Evolutionary conservation across 257 asterid species (phyloP).

Genomic region (Sherardia arvensis): DNA sequence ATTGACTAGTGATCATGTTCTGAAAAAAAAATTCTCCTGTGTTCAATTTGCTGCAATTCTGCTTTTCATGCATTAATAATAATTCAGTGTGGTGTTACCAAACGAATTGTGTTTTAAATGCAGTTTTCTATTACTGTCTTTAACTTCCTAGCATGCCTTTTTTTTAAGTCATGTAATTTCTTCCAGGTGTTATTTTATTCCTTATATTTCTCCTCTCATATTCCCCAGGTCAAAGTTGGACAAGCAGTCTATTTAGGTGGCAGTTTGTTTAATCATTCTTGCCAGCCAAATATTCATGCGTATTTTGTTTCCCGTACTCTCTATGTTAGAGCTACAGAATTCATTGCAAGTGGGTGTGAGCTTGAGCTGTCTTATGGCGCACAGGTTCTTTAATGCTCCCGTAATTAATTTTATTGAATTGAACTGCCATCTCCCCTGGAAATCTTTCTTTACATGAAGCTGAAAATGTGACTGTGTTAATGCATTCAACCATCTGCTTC

Average conservation of each 20-base stretch:
- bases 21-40: neutral
- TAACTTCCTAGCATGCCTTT: neutral
- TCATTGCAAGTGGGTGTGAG: conserved; percentile 47
- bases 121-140: neutral
- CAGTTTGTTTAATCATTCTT: conserved; percentile 91
- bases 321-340: conserved; percentile 65
- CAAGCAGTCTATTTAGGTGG: conserved; percentile 77
- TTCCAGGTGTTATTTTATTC: conserved; percentile 13
- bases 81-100: too few species aligned
- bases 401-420: neutral
- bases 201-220: conserved; percentile 7
- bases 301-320: conserved; percentile 83
- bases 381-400: too few species aligned
- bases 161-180: conserved; percentile 4
- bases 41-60: neutral
- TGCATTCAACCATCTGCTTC: neutral
- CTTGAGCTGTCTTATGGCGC: conserved; percentile 95
- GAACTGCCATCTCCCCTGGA: neutral
- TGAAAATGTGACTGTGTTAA: neutral
- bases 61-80: too few species aligned
- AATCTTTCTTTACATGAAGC: neutral
- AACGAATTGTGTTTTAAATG: neutral
- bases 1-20: neutral
- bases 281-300: conserved; percentile 73
- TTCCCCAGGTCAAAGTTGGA: conserved; percentile 73